A percentile compares a stretch with the other conserved stretches of the same genome.
These are phyloP conservation scores for Chalaropsis ovoidea DNA, from an alignment of 2,329 filamentous ascomycete species.

Conservation along the genomic window DNA sequence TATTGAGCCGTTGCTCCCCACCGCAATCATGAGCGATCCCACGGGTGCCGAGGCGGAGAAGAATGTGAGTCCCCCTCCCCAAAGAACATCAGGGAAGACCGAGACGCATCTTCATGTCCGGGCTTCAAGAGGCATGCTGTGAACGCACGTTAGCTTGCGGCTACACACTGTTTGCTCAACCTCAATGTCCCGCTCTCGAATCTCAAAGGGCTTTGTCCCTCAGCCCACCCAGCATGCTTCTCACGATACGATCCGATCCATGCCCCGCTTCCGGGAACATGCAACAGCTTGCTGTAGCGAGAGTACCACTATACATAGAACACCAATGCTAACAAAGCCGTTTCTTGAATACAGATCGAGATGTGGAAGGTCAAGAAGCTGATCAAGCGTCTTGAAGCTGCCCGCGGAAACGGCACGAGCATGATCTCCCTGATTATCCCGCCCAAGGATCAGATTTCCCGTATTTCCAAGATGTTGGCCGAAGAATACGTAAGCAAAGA, in stretches of 20 bases:
- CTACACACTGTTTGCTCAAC: not conserved
- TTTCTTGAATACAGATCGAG: conserved; percentile 46
- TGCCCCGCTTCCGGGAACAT: not conserved
- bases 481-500: conserved; percentile 80
- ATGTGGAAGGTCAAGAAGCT: conserved; percentile 99
- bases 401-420: conserved; percentile 94
- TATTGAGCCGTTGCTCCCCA: conserved; percentile 26
- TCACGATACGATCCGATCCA: not conserved
- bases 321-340: not conserved
- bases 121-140: not conserved
- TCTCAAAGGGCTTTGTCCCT: not conserved
- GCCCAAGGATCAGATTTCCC: conserved; percentile 95
- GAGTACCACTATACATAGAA: not conserved
- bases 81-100: not conserved
- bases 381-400: conserved; percentile 95
- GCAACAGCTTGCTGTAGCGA: not conserved
- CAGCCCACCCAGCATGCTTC: not conserved
- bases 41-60: conserved; percentile 93
- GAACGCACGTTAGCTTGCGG: not conserved
- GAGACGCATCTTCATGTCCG: not conserved
- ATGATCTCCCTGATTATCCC: conserved; percentile 99
- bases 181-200: not conserved
- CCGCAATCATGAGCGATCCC: conserved; percentile 69
- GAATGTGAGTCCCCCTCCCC: conserved; percentile 50
- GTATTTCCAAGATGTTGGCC: conserved; percentile 98